Percentiles rank a stretch among this genome's conserved stretches.
Conservation (phyloP, 2,329 filamentous ascomycete genomes). For the Escovopsis sp. region DNA sequence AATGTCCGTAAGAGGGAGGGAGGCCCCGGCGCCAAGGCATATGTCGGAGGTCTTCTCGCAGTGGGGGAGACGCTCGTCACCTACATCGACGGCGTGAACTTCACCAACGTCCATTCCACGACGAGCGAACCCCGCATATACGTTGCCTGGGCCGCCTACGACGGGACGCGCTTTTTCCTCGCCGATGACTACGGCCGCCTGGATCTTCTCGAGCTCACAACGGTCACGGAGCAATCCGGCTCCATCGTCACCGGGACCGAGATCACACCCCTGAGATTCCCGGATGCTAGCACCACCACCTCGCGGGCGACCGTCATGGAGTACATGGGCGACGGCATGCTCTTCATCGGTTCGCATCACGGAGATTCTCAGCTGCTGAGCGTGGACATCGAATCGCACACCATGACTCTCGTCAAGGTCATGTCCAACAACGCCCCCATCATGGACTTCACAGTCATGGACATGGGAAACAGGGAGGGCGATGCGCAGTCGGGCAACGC, state of each 20-base stretch:
- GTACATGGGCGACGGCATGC: slow-evolving; percentile 55
- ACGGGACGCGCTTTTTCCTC: slow-evolving; percentile 70
- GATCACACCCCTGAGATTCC: slow-evolving; percentile 33
- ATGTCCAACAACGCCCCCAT: slow-evolving; percentile 71
- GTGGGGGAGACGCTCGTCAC: slow-evolving; percentile 69
- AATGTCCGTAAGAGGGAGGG: slow-evolving; percentile 38
- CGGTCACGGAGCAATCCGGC: slow-evolving; percentile 48
- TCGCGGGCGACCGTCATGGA: slow-evolving; percentile 67
- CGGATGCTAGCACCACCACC: slow-evolving; percentile 26
- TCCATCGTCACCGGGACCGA: slow-evolving; percentile 59
- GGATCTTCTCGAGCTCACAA: slow-evolving; percentile 67
- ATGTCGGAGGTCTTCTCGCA: slow-evolving; percentile 55
- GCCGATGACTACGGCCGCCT: slow-evolving; percentile 83
- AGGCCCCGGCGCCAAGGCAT: slow-evolving; percentile 30
- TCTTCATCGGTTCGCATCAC: slow-evolving; percentile 86
- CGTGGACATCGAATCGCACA: slow-evolving; percentile 27
- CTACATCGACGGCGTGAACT: slow-evolving; percentile 70
- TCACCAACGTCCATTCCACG: slow-evolving; percentile 47
- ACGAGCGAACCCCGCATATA: slow-evolving; percentile 70
- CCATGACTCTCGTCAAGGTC: slow-evolving; percentile 56
- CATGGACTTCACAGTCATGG: slow-evolving; percentile 89
- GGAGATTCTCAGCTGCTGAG: slow-evolving; percentile 78
- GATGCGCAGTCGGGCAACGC: slow-evolving; percentile 65
- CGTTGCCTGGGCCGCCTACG: slow-evolving; percentile 78
- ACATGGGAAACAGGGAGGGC: slow-evolving; percentile 74